phyloP scores from a whole-genome alignment of 441 rosid genomes.

The Bocquillonia castaneifolia region DNA sequence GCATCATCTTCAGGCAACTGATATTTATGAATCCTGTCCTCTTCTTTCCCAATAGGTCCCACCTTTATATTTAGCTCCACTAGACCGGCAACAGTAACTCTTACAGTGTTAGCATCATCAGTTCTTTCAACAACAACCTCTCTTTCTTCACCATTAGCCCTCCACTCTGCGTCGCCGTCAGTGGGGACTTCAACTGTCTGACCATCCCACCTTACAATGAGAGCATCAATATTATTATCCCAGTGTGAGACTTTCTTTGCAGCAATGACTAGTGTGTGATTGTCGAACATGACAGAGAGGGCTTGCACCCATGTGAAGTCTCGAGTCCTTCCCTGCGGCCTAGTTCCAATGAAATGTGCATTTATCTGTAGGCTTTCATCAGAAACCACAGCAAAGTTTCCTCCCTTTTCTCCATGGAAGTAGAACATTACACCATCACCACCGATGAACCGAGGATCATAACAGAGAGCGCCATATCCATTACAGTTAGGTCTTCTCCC shows the following conservation, averaged over 20 bases:
- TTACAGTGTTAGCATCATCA: constrained; percentile 50
- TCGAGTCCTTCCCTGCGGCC: constrained; percentile 63
- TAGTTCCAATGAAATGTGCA: constrained; percentile 75
- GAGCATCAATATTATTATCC: constrained; percentile 53
- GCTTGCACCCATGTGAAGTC: constrained; percentile 92
- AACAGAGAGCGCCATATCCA: constrained; percentile 74
- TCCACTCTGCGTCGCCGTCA: constrained; percentile 70
- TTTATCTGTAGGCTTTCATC: constrained; percentile 74
- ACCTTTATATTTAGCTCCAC: constrained; percentile 51
- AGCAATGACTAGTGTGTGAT: constrained; percentile 54
- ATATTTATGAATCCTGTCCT: constrained; percentile 65
- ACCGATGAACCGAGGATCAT: constrained; percentile 77
- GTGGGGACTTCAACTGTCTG: constrained; percentile 43
- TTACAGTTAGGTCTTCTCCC: constrained; percentile 65
- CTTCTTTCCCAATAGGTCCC: constrained; percentile 57
- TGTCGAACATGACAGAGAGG: constrained; percentile 60
- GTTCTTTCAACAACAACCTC: constrained; percentile 67
- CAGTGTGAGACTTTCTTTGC: constrained; percentile 52
- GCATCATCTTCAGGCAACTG: constrained; percentile 58
- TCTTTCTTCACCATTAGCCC: constrained; percentile 33
- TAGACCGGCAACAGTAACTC: constrained; percentile 51
- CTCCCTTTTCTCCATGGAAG: constrained; percentile 76
- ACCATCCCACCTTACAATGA: constrained; percentile 53
- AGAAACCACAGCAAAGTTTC: constrained; percentile 81
- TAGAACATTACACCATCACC: constrained; percentile 89